Evolutionary conservation across 371 early-diverging fungal genomes (phyloP), one percentile per base, ranked within the genome.

Genomic region (Lichtheimia ornata): DNA sequence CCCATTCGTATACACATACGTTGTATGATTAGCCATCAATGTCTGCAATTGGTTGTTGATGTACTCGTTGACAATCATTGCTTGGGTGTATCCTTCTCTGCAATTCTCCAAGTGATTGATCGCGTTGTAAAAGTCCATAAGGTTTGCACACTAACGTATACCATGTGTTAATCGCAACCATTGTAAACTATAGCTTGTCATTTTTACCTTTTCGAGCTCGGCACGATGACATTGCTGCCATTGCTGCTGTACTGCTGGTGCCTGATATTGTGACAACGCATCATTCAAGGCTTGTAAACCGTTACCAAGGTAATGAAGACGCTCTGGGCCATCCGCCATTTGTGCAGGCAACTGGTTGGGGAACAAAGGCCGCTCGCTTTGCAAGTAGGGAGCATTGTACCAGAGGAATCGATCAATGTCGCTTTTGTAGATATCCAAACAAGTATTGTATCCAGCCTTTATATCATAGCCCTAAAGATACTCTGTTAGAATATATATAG

Each of bases 381-480:
- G 63, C 12, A 70, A 20, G 43, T 65, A 65, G 0, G 62, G 65
- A 15, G 70, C 65, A 59, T 70, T 65, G 25, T 45, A 65, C 70
- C 70, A 70, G 4, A 65, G 65, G 43, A 70, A 70, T n/a, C 50
- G 63, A 2, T 22, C 27, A n/a, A 50, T 59, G 13, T 65, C 65
- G 14, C 25, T 25, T 3, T 53, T 27, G 49, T 55, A 56, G n/a
- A 22, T 42, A 12, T 50, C 17, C 13, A 58, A 40, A 1, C n/a
- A 24, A 6, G 14, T 9, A 7, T 11, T 30, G 35, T 47, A 47
- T 15, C 47, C 12, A 17, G 14, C 2, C 11, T 22, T 47, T 5
- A 47, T 18, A n/a, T 22, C 47, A 11, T 47, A n/a, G 18, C 18
- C 47, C 47, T 47, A 47, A 12, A 35, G 35, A 9, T 35, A 9